Percentiles rank a stretch among this genome's conserved stretches.
phyloP scores from a whole-genome alignment of 768 basidiomycete genomes.

The Dentipellis sp. region DNA sequence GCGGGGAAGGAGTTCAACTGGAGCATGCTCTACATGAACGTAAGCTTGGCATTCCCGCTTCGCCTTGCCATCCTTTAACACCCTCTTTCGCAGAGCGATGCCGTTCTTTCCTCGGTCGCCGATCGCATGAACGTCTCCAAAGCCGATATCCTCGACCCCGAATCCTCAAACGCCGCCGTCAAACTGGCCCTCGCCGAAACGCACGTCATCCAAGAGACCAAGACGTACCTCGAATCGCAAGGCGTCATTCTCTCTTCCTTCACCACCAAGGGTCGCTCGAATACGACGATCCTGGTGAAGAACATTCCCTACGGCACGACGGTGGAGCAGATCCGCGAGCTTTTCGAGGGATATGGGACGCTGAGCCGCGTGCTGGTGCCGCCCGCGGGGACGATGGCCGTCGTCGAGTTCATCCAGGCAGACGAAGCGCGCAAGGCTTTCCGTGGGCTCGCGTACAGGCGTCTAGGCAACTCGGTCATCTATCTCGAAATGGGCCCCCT shows the following conservation, averaged over 20 bases:
- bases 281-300: conserved; percentile 85
- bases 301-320: conserved; percentile 93
- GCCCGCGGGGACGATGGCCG: conserved; percentile 87
- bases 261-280: conserved; percentile 39
- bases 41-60: conserved; percentile 25
- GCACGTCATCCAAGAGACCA: conserved; percentile 92
- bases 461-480: conserved; percentile 81
- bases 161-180: conserved; percentile 76
- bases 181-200: conserved; percentile 96
- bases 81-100: conserved; percentile 62
- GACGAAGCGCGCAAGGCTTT: conserved; percentile 71
- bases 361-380: conserved; percentile 72
- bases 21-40: conserved; percentile 96
- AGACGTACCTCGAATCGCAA: conserved; percentile 75
- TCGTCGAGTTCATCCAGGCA: conserved; percentile 75
- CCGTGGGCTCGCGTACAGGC: conserved; percentile 74
- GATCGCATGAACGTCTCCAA: conserved; percentile 83
- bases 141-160: conserved; percentile 80
- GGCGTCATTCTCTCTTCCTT: conserved; percentile 59
- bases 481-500: conserved; percentile 91
- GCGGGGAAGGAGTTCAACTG: conserved; percentile 84
- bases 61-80: conserved; percentile 12
- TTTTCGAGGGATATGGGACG: conserved; percentile 72
- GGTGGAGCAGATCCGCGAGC: conserved; percentile 58
- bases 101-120: conserved; percentile 85